Base-by-base conservation (phyloP, 1,284 basidiomycete genomes). In the Ustilago shanxiensis region DNA sequence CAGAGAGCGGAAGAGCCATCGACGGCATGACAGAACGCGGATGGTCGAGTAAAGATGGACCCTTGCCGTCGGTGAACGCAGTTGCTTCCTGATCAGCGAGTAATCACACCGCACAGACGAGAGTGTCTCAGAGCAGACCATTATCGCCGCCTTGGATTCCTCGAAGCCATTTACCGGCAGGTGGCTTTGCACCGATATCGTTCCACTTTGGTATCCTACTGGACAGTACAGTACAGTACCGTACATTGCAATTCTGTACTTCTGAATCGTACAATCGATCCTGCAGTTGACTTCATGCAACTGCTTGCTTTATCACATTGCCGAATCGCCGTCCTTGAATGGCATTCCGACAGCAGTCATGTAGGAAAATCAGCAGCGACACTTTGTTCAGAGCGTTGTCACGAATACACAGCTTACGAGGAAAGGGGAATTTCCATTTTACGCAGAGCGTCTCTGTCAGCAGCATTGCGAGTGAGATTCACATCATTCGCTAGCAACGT, bases 91-190 rank as follows among this genome's bases (percentile, higher is more conserved):
- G 44, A 2, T 9, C 47, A 49, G n/a, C 47, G 22, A 49, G 47
- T 49, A 49, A 45, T 41, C 54, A 28, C 22, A 3, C 26, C 13
- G 8, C 14, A 24, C 14, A 49, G 24, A 28, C 7, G 8, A 44
- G 41, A n/a, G 10, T 44, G 41, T 44, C 29, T 29, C 28, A 31
- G 14, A 16, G 29, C 28, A 2, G 11, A 39, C 10, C 33, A 16
- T n/a, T 14, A 59, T 35, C 45, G 29, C 29, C 18, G 16, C 3
- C 3, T 16, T n/a, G 41, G 20, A 49, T 49, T 49, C 47, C 47
- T 49, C 47, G 28, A 24, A 16, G 20, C 13, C 58, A 39, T 60
- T 51, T 33, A 39, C 47, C 58, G 58, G 58, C 58, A 60, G 54
- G 58, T 44, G 47, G 22, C 47, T 49, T 49, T 26, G 39, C 28